Conservation (phyloP, 2,329 filamentous ascomycete genomes). For the Neopestalotiopsis sp. region DNA sequence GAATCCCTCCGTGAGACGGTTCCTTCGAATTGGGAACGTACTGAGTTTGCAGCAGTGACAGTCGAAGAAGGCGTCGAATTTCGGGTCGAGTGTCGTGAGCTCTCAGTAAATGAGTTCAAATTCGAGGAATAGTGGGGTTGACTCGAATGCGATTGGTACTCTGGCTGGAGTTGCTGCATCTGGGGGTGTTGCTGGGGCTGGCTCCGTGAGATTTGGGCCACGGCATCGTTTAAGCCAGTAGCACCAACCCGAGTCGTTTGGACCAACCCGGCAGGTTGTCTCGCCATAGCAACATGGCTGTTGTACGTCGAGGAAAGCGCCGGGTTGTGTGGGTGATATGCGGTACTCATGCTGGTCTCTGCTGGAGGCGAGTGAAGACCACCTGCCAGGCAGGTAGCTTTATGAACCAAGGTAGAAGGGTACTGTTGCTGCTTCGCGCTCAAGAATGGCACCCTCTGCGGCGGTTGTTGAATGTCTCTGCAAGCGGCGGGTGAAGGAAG, state of each 20-base stretch:
- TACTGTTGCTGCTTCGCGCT: slow-evolving; percentile 32
- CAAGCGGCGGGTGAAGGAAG: slow-evolving; percentile 32
- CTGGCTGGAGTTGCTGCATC: slow-evolving; percentile 15
- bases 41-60: slow-evolving; percentile 30
- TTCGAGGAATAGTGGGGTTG: slow-evolving; percentile 23
- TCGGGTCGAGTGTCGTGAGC: slow-evolving; percentile 41
- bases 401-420: slow-evolving; percentile 25
- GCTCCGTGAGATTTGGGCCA: slow-evolving; percentile 28
- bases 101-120: slow-evolving; percentile 22
- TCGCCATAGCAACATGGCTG: slow-evolving; percentile 46
- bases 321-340: slow-evolving; percentile 53
- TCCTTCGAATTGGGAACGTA: slow-evolving; percentile 33
- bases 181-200: slow-evolving; percentile 35
- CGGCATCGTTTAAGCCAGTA: slow-evolving; percentile 37
- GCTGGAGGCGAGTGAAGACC: slow-evolving; percentile 57
- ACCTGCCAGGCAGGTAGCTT: slow-evolving; percentile 35
- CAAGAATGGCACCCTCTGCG: slow-evolving; percentile 24
- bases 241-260: slow-evolving; percentile 40
- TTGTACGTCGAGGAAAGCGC: slow-evolving; percentile 52
- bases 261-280: slow-evolving; percentile 42
- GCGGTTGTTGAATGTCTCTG: slow-evolving; percentile 24
- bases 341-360: slow-evolving; percentile 57
- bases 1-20: slow-evolving; percentile 44
- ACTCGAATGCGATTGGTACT: slow-evolving; percentile 21
- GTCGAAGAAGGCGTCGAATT: slow-evolving; percentile 45